Evolutionary conservation across 2,329 filamentous ascomycete species (phyloP).

Genomic region (Fusarium solani-melongenae): DNA sequence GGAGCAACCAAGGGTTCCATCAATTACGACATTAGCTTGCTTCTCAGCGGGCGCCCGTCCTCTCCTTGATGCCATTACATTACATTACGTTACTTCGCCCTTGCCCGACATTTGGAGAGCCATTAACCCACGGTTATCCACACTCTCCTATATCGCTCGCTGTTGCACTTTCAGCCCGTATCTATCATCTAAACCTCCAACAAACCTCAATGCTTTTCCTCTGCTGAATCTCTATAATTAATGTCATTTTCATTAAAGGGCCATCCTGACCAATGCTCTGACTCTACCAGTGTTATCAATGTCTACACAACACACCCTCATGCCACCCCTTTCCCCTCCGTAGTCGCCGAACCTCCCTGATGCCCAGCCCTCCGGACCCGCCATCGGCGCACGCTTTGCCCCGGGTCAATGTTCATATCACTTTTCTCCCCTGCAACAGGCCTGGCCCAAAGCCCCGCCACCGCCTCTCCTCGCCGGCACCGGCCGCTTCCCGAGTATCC

Average conservation of each 20-base stretch:
- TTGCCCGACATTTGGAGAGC: conserved; percentile 2
- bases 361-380: conserved; percentile 29
- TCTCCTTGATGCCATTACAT: background rate
- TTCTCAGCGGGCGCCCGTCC: conserved; percentile 1
- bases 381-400: conserved; percentile 29
- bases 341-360: conserved; percentile 3
- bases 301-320: background rate
- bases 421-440: background rate
- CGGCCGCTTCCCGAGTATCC: conserved; percentile 37
- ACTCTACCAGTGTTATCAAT: background rate
- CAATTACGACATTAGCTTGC: conserved; percentile 25
- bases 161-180: background rate
- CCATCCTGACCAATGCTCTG: background rate
- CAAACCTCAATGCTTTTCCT: background rate
- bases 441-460: conserved; percentile 7
- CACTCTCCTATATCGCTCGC: conserved; percentile 3
- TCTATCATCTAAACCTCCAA: background rate
- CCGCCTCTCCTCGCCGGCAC: conserved; percentile 34
- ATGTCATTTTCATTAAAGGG: background rate
- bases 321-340: background rate
- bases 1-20: conserved; percentile 21
- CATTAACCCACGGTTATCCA: background rate
- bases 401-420: background rate
- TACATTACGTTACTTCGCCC: background rate
- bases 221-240: background rate